Conservation (phyloP, 2,329 filamentous ascomycete genomes). For the Aspergillus fructus region DNA sequence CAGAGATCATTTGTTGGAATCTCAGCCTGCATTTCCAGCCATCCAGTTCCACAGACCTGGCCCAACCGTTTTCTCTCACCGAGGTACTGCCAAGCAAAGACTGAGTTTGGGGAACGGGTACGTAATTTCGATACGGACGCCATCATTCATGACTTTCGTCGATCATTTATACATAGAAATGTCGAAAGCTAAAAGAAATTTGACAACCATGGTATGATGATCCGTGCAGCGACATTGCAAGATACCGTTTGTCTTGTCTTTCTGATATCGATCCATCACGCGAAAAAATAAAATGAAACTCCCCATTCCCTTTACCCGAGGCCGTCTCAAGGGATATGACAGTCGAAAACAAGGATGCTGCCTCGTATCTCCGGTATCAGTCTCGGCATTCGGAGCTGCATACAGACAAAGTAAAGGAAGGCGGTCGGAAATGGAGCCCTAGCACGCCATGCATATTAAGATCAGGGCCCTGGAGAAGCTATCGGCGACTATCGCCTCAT, state of each 20-base stretch:
- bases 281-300: neutral
- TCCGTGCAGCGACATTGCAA: neutral
- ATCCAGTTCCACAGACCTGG: neutral
- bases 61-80: neutral
- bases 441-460: too few species aligned
- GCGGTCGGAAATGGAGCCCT: neutral
- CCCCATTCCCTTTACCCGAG: neutral
- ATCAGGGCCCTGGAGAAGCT: too few species aligned
- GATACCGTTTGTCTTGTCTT: neutral
- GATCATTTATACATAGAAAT: conserved; percentile 2
- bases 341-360: neutral
- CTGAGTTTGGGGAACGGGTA: neutral
- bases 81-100: neutral
- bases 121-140: neutral
- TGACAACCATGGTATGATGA: neutral
- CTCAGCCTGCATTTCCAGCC: neutral
- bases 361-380: neutral
- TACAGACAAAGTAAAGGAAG: neutral
- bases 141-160: neutral
- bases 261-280: neutral
- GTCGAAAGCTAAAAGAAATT: neutral
- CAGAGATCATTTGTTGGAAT: neutral
- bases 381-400: neutral
- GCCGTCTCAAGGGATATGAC: neutral
- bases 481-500: too few species aligned